Evolutionary conservation across 1,139 yeast genomes (phyloP).

Genomic region (Ogataea hybrid): DNA sequence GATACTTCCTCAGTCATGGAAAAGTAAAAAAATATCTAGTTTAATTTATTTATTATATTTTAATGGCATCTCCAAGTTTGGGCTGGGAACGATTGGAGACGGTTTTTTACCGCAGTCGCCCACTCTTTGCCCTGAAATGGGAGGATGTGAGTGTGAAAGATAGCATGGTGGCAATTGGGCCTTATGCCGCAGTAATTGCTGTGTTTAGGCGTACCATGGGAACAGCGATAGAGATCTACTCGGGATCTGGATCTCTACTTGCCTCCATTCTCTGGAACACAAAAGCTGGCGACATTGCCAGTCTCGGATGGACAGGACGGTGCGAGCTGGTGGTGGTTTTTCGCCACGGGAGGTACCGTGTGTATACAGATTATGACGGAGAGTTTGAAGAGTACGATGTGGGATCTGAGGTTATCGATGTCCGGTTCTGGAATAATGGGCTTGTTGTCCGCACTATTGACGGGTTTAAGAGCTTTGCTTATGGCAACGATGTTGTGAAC

Average conservation of each 20-base stretch:
- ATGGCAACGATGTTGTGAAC: background rate
- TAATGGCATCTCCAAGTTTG: constrained; percentile 29
- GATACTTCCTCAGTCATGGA: constrained; percentile 23
- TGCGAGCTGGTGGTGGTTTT: constrained; percentile 63
- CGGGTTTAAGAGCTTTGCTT: constrained; percentile 34
- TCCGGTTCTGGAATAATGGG: constrained; percentile 28
- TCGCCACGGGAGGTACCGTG: constrained; percentile 54
- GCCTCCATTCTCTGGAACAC: constrained; percentile 52
- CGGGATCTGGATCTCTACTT: constrained; percentile 51
- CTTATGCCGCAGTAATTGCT: constrained; percentile 47
- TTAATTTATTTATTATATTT: background rate
- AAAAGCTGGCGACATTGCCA: constrained; percentile 51
- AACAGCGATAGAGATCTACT: constrained; percentile 46
- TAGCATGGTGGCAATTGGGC: constrained; percentile 39
- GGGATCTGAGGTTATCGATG: constrained; percentile 30
- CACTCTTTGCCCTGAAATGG: constrained; percentile 32
- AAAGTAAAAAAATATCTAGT: background rate
- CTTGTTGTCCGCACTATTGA: constrained; percentile 37
- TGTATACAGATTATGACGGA: constrained; percentile 69
- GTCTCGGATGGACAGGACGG: constrained; percentile 51
- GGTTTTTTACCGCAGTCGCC: constrained; percentile 51
- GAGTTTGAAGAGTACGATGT: constrained; percentile 53
- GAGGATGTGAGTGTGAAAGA: constrained; percentile 27
- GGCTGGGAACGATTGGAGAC: constrained; percentile 65
- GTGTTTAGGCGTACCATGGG: constrained; percentile 24